A percentile compares a stretch with the other conserved stretches of the same genome.
Conservation (phyloP, 2,329 filamentous ascomycete genomes). For the Aspergillus sp. region DNA sequence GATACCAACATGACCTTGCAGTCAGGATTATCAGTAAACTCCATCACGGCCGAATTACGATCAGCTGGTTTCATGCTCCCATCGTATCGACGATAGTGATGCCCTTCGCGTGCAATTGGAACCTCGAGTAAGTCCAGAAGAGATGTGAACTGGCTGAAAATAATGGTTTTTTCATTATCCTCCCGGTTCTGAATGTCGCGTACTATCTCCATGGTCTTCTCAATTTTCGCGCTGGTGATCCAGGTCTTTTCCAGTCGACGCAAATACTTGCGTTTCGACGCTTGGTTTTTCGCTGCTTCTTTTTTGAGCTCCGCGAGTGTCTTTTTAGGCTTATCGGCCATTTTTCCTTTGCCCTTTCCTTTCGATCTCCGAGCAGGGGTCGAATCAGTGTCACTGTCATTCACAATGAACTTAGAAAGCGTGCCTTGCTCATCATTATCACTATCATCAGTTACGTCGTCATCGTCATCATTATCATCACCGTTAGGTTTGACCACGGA, state of each 20-base stretch:
- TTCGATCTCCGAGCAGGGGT: conserved; percentile 50
- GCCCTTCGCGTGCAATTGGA: conserved; percentile 60
- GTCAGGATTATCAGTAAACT: conserved; percentile 63
- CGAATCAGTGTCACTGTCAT: conserved; percentile 39
- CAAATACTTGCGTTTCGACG: conserved; percentile 69
- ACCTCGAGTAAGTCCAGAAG: conserved; percentile 76
- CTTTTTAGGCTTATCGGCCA: conserved; percentile 48
- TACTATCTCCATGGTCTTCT: conserved; percentile 67
- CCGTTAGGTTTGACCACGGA: conserved; percentile 23
- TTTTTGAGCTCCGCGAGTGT: conserved; percentile 35
- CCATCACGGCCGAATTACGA: conserved; percentile 66
- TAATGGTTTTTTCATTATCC: conserved; percentile 70
- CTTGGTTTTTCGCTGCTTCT: conserved; percentile 60
- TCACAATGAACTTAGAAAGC: conserved; percentile 19
- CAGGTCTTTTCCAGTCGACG: conserved; percentile 66
- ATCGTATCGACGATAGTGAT: conserved; percentile 70
- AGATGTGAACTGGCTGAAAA: conserved; percentile 81
- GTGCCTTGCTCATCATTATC: conserved; percentile 24
- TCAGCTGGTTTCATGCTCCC: conserved; percentile 68
- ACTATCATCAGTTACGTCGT: conserved; percentile 35
- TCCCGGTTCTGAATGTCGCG: conserved; percentile 48
- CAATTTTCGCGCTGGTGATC: conserved; percentile 73
- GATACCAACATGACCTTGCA: conserved; percentile 74
- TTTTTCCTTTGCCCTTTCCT: conserved; percentile 46
- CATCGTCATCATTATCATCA: conserved; percentile 23